These are phyloP conservation scores for Pseudopyricularia cyperi DNA, from an alignment of 2,329 filamentous ascomycete genomes.

Conservation along the genomic window DNA sequence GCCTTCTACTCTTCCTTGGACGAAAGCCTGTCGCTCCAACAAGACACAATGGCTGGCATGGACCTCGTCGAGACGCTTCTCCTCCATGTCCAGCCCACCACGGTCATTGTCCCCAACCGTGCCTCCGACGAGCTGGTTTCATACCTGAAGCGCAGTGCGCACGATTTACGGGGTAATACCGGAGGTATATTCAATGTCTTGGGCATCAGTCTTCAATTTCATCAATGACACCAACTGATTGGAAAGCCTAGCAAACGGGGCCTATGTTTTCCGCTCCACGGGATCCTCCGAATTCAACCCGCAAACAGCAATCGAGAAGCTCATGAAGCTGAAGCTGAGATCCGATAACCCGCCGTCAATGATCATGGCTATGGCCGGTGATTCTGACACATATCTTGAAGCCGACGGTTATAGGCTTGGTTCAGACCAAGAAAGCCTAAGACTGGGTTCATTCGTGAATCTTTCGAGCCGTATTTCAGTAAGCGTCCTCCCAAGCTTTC, in stretches of 20 bases:
- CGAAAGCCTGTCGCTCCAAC: constrained; percentile 60
- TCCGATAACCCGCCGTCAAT: constrained; percentile 37
- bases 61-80: constrained; percentile 53
- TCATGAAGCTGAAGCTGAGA: constrained; percentile 44
- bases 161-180: constrained; percentile 15
- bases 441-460: constrained; percentile 58
- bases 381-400: constrained; percentile 17
- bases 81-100: constrained; percentile 39
- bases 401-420: constrained; percentile 23
- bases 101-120: constrained; percentile 36
- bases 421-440: constrained; percentile 45
- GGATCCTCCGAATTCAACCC: constrained; percentile 62
- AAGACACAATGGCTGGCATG: constrained; percentile 60
- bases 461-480: constrained; percentile 62
- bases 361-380: constrained; percentile 33
- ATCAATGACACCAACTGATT: background rate
- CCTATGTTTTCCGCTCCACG: constrained; percentile 49
- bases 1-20: constrained; percentile 66
- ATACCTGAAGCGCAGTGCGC: constrained; percentile 19
- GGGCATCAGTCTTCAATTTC: constrained; percentile 4
- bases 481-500: constrained; percentile 9
- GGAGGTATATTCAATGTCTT: constrained; percentile 8
- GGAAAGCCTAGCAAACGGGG: constrained; percentile 11
- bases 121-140: constrained; percentile 26
- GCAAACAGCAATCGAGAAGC: constrained; percentile 50